These are phyloP conservation scores for Aspergillus intermedius DNA, from an alignment of 2,329 filamentous ascomycete species.

Conservation along the genomic window DNA sequence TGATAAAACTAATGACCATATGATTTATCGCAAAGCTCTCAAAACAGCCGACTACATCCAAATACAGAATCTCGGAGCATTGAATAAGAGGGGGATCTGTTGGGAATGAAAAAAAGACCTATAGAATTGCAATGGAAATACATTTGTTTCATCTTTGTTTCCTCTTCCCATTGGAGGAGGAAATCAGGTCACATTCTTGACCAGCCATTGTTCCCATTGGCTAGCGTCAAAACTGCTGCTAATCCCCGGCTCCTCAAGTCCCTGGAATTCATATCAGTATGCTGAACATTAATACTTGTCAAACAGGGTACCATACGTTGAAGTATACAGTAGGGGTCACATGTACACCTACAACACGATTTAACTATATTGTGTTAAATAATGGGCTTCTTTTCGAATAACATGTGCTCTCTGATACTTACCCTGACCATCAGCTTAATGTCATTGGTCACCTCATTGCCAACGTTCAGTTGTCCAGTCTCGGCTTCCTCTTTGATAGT, in stretches of 20 bases:
- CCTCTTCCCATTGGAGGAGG: not conserved
- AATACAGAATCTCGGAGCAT: too few species aligned
- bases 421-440: constrained; percentile 78
- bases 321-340: constrained; percentile 87
- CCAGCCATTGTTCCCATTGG: constrained; percentile 82
- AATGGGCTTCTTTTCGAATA: not conserved
- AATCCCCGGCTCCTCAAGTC: constrained; percentile 71
- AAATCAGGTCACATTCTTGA: constrained; percentile 53
- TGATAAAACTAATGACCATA: not conserved
- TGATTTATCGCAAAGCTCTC: too few species aligned
- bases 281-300: not conserved
- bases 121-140: too few species aligned
- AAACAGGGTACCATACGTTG: constrained; percentile 47
- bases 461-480: constrained; percentile 66
- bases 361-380: constrained; percentile 33
- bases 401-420: constrained; percentile 7
- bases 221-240: constrained; percentile 69
- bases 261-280: constrained; percentile 27
- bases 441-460: constrained; percentile 78
- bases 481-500: constrained; percentile 62
- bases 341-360: constrained; percentile 74
- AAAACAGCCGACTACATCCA: too few species aligned
- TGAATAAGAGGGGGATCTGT: too few species aligned
- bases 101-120: too few species aligned
- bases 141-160: too few species aligned